Conservation (phyloP, 2,329 filamentous ascomycete genomes). For the Venturia oleaginea region DNA sequence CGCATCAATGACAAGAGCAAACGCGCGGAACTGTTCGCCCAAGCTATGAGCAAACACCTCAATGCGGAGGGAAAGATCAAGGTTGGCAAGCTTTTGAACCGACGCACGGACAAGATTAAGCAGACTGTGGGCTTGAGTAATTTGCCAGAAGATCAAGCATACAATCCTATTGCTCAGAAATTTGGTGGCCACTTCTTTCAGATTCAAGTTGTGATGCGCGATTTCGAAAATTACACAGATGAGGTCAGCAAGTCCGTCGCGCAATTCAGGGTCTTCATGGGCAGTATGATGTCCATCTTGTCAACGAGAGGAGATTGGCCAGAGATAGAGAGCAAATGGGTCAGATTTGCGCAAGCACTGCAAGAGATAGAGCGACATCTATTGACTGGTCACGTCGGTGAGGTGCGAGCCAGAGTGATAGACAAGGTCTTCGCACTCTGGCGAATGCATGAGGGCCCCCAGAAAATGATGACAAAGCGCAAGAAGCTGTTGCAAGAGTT, state of each 20-base stretch:
- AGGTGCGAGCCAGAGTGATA: constrained; percentile 54
- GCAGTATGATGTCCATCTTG: constrained; percentile 16
- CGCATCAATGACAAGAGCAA: constrained; percentile 92
- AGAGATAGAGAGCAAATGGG: constrained; percentile 90
- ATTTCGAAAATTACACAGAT: constrained; percentile 88
- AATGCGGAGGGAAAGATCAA: constrained; percentile 73
- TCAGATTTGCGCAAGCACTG: constrained; percentile 78
- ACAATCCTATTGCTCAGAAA: constrained; percentile 70
- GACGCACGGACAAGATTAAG: constrained; percentile 77
- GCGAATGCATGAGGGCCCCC: constrained; percentile 72
- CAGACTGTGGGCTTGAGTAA: constrained; percentile 57
- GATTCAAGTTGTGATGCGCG: constrained; percentile 81
- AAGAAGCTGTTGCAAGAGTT: constrained; percentile 88
- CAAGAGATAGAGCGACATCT: constrained; percentile 76
- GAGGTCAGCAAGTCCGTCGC: constrained; percentile 71
- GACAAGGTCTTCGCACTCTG: constrained; percentile 73
- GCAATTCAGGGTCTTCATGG: constrained; percentile 38
- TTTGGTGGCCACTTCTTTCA: constrained; percentile 90
- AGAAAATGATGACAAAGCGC: constrained; percentile 86
- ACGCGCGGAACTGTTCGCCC: constrained; percentile 83
- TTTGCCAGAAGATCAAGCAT: constrained; percentile 67
- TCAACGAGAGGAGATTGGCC: constrained; percentile 40
- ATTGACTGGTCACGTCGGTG: constrained; percentile 68
- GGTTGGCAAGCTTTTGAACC: constrained; percentile 74
- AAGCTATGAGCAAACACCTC: constrained; percentile 85